These are phyloP conservation scores for Cercospora sp. DNA, from an alignment of 2,329 filamentous ascomycete species.

Conservation along the genomic window DNA sequence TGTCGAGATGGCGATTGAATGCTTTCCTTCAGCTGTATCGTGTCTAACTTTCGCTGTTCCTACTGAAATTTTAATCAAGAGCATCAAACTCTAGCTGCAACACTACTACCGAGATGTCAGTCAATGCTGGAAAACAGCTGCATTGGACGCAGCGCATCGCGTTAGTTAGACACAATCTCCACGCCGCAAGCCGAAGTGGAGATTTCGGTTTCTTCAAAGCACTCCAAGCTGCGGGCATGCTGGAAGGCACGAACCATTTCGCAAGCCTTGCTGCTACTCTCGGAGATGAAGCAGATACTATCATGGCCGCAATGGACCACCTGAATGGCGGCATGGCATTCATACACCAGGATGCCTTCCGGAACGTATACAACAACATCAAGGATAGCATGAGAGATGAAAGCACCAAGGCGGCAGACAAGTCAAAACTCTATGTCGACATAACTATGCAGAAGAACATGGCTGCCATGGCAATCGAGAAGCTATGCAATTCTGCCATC, in stretches of 20 bases:
- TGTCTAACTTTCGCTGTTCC: constrained; percentile 14
- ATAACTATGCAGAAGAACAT: constrained; percentile 48
- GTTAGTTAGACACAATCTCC: constrained; percentile 49
- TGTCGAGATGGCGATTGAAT: constrained; percentile 14
- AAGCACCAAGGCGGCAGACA: constrained; percentile 33
- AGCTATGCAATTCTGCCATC: constrained; percentile 48
- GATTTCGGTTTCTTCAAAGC: constrained; percentile 52
- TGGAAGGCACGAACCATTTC: constrained; percentile 50
- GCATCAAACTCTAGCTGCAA: not conserved
- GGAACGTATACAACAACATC: constrained; percentile 47
- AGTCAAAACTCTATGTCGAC: constrained; percentile 47
- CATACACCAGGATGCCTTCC: constrained; percentile 51
- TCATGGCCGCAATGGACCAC: constrained; percentile 49
- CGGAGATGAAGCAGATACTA: constrained; percentile 46
- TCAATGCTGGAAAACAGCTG: constrained; percentile 38
- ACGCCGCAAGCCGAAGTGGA: constrained; percentile 46
- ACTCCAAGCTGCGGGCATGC: constrained; percentile 47
- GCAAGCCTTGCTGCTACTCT: constrained; percentile 45
- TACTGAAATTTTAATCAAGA: not conserved
- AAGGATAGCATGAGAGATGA: constrained; percentile 41
- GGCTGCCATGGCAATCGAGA: constrained; percentile 51
- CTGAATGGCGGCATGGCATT: constrained; percentile 50
- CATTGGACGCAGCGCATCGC: constrained; percentile 52
- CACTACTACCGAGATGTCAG: constrained; percentile 25
- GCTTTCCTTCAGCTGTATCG: not conserved